Base-by-base conservation (phyloP, 2,329 filamentous ascomycete species). In the Penicillium sp. region DNA sequence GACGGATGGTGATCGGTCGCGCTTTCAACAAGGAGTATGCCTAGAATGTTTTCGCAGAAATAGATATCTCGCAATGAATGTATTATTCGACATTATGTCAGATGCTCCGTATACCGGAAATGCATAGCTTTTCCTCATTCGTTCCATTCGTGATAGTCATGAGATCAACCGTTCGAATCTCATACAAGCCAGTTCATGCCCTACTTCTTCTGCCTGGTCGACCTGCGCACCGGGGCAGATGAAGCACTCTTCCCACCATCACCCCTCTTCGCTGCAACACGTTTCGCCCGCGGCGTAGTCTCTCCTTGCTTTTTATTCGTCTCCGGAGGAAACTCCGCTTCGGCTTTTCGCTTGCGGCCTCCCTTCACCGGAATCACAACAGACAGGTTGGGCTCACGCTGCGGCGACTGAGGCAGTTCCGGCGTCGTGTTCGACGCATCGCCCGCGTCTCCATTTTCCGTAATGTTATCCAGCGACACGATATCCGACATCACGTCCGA, bases 1-100 rank as follows among this genome's bases (percentile, higher is more conserved):
- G 94, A 60, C 81, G 92, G 58, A 95, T 97, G 84, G 90, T 99
- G 4, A 96, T 99, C 67, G 92, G 94, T 25, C 80, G 92, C 59
- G 88, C 86, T 1, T 96, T 96, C 62, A 96, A 96, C 73, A 92
- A 88, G 75, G 87, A 95, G 73, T 95, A 86, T 70, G 82, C 69
- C 39, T 67, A 57, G 43, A 27, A 24, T 20, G 25, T 40, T 50
- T 30, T 43, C 27, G 38, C 44, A 49, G 18, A 43, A 24, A 14
- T 42, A 38, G 28, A 43, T 44, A 44, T 35, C 44, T 39, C 10
- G 42, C 46, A 48, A 44, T 38, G 16, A 44, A 43, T 44, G 36
- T 44, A 45, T 46, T 43, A 44, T 50, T 42, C 13, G n/a, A 18
- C 7, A 20, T 27, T 25, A 27, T 42, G 25, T 13, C 14, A 38